Conservation (phyloP, 495 filamentous ascomycete genomes). For the Aspergillus coremiiformis region DNA sequence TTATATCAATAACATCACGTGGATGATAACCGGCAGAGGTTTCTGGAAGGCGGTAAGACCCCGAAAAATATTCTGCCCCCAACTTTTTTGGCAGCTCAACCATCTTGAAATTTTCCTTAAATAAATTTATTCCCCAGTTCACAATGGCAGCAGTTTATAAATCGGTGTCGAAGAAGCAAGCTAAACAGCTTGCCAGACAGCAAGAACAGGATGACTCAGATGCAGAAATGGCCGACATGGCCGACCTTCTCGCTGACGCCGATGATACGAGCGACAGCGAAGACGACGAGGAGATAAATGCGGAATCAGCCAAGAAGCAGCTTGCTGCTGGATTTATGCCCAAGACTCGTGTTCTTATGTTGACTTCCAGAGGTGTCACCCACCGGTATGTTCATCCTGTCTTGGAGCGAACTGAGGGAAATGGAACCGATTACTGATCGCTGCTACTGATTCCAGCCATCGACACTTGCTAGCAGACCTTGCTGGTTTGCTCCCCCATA, state of each 20-base stretch:
- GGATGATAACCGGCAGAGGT: background rate
- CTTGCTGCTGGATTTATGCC: conserved; percentile 39
- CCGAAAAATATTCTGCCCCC: conserved; percentile 40
- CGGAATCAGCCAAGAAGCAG: conserved; percentile 33
- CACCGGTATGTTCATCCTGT: conserved; percentile 54
- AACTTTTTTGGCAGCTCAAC: conserved; percentile 24
- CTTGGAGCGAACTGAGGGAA: background rate
- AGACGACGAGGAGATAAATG: conserved; percentile 35
- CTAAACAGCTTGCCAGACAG: conserved; percentile 23
- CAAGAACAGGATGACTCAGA: conserved; percentile 33
- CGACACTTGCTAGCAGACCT: conserved; percentile 90
- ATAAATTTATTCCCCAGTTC: conserved; percentile 3
- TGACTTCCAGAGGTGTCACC: conserved; percentile 84
- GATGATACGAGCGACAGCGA: conserved; percentile 45
- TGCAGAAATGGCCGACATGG: conserved; percentile 38
- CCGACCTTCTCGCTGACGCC: conserved; percentile 32
- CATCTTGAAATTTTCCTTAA: conserved; percentile 2
- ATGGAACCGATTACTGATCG: background rate
- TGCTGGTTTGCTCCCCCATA: conserved; percentile 80
- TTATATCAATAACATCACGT: background rate
- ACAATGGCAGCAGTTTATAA: conserved; percentile 95
- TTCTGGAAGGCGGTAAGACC: conserved; percentile 24
- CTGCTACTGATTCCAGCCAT: conserved; percentile 48
- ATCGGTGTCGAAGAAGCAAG: conserved; percentile 63
- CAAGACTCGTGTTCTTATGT: conserved; percentile 71